Percentiles rank a stretch among this genome's conserved stretches.
phyloP scores from a whole-genome alignment of 2,329 filamentous ascomycete species.

The Diaporthe citriasiana region DNA sequence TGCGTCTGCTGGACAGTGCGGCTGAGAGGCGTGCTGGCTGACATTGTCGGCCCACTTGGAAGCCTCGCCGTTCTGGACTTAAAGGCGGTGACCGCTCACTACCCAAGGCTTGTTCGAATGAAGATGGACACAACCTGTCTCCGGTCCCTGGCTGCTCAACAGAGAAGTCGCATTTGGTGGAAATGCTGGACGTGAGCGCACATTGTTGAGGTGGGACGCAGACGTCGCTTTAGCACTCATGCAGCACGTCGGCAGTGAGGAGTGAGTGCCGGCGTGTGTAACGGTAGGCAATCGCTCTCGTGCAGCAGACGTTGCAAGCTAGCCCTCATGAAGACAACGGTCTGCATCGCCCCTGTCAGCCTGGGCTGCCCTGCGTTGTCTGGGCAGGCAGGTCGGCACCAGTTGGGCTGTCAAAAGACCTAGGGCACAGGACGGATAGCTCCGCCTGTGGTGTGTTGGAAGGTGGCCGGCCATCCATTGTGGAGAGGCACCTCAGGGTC shows the following conservation, averaged over 20 bases:
- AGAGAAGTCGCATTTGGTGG: not conserved
- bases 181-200: not conserved
- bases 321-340: not conserved
- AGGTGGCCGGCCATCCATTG: not conserved
- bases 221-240: not conserved
- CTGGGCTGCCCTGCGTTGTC: too few species aligned
- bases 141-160: not conserved
- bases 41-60: slow-evolving; percentile 7
- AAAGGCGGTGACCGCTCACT: not conserved
- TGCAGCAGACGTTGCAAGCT: slow-evolving; percentile 3
- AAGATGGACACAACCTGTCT: not conserved
- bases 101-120: not conserved
- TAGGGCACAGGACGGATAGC: not conserved
- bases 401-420: not conserved
- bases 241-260: not conserved
- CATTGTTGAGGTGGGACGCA: not conserved
- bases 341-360: not conserved
- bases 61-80: not conserved
- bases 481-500: too few species aligned
- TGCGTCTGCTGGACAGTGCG: not conserved
- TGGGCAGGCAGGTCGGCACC: not conserved
- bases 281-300: not conserved
- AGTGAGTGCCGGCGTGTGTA: slow-evolving; percentile 6
- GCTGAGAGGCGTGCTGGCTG: not conserved
- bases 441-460: not conserved